A percentile compares a stretch with the other conserved stretches of the same genome.
These are phyloP conservation scores for Vitis vinifera DNA, from an alignment of 164 flowering plant genomes.

Conservation along the genomic window ASM3070453v1 NC_081822.1:2940001-2940500, in stretches of 20 bases:
- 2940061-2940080: no score
- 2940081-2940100: no score
- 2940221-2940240: not conserved
- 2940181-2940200: not conserved
- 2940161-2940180: not conserved
- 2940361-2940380: constrained; percentile 77
- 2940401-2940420: constrained; percentile 85
- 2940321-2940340: constrained; percentile 43
- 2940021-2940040: no score
- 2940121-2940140: no score
- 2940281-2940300: not conserved
- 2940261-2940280: not conserved
- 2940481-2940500: constrained; percentile 74
- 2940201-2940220: not conserved
- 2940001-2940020: no score
- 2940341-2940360: constrained; percentile 93
- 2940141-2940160: no score
- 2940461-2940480: constrained; percentile 78
- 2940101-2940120: not conserved
- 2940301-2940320: no score
- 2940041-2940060: no score
- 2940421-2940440: constrained; percentile 76
- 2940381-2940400: constrained; percentile 66
- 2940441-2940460: constrained; percentile 74
- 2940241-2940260: no score